Evolutionary conservation across 495 filamentous ascomycete species (phyloP).

Genomic region (Daldinia decipiens): DNA sequence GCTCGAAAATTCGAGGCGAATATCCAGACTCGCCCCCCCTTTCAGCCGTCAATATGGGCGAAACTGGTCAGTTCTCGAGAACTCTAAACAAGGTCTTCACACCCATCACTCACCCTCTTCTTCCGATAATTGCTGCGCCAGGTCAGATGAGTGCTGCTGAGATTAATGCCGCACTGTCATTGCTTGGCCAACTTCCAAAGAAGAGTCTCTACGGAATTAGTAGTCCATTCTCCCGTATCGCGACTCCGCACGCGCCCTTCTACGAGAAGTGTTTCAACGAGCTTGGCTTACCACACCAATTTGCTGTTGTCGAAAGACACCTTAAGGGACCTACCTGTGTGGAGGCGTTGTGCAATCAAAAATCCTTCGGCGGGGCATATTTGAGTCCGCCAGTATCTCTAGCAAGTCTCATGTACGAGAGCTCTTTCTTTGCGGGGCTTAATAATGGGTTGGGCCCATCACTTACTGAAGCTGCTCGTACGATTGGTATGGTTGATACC

Average conservation of each 20-base stretch:
- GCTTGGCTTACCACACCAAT: constrained; percentile 81
- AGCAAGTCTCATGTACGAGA: constrained; percentile 51
- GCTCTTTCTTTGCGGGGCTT: constrained; percentile 54
- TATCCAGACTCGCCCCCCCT: constrained; percentile 72
- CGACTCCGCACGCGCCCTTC: constrained; percentile 80
- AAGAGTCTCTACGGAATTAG: constrained; percentile 83
- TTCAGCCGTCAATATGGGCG: constrained; percentile 89
- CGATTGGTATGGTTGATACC: constrained; percentile 82
- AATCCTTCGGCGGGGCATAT: constrained; percentile 81
- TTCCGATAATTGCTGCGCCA: constrained; percentile 85
- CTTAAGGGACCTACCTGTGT: constrained; percentile 65
- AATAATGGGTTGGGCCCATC: constrained; percentile 67
- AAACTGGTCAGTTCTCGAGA: constrained; percentile 81
- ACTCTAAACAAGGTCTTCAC: constrained; percentile 85
- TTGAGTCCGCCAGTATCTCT: constrained; percentile 74
- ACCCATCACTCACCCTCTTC: constrained; percentile 83
- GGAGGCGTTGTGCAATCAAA: constrained; percentile 73
- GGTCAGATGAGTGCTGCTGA: constrained; percentile 85
- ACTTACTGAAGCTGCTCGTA: constrained; percentile 75
- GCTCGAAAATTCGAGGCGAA: constrained; percentile 74
- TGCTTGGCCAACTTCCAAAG: constrained; percentile 82
- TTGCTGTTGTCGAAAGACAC: constrained; percentile 77
- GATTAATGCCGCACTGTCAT: constrained; percentile 79
- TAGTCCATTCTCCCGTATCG: constrained; percentile 65
- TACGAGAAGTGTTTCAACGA: constrained; percentile 92